These are phyloP conservation scores for Cantharellus anzutake DNA, from an alignment of 768 basidiomycete species.

Conservation along the genomic window DNA sequence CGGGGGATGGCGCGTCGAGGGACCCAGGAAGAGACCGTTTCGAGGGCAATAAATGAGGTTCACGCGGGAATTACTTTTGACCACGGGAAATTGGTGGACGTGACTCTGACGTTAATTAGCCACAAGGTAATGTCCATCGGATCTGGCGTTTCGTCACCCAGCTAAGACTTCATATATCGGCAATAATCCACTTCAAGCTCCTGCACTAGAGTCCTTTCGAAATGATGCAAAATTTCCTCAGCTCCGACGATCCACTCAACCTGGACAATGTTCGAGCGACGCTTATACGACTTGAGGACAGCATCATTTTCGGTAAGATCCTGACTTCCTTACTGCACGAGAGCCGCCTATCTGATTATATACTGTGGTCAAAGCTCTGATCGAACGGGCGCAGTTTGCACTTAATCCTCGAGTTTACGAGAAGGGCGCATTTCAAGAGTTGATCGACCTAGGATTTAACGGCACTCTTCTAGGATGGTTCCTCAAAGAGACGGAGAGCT, in stretches of 20 bases:
- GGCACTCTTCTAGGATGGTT: constrained; percentile 98
- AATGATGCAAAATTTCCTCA: constrained; percentile 40
- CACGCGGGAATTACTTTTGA: too few relatives aligned
- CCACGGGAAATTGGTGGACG: too few relatives aligned
- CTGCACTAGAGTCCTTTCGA: background rate
- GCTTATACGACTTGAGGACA: constrained; percentile 84
- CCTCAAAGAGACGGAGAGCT: constrained; percentile 80
- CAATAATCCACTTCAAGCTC: background rate
- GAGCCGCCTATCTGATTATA: background rate
- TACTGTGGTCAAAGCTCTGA: constrained; percentile 33
- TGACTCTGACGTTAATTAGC: too few relatives aligned
- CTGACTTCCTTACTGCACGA: background rate
- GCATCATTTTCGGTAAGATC: constrained; percentile 68
- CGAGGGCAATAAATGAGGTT: too few relatives aligned
- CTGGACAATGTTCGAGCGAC: constrained; percentile 78
- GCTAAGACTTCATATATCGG: too few relatives aligned
- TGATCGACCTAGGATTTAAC: constrained; percentile 49
- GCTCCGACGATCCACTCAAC: constrained; percentile 56
- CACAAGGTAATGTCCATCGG: too few relatives aligned
- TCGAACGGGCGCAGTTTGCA: constrained; percentile 94
- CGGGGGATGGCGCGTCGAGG: too few relatives aligned
- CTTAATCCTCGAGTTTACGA: constrained; percentile 83
- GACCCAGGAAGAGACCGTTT: too few relatives aligned
- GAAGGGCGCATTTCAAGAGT: constrained; percentile 57
- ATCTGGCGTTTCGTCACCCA: too few relatives aligned